Conservation (phyloP, 176 grass and related monocot species). For the Phoenix dactylifera region DNA sequence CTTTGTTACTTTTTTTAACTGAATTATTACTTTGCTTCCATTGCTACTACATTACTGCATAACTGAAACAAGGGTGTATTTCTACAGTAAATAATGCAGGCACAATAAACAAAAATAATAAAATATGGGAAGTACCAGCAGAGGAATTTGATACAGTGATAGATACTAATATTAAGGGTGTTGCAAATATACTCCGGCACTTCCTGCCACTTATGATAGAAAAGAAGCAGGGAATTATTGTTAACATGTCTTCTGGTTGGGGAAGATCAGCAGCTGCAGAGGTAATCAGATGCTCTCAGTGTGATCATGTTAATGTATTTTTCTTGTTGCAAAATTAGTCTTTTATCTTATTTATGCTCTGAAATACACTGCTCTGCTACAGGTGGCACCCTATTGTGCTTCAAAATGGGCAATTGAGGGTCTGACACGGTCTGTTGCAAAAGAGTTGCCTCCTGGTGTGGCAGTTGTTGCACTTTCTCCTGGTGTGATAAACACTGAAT, state of each 20-base stretch:
- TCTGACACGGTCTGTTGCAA: conserved; percentile 75
- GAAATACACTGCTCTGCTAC: conserved; percentile 6
- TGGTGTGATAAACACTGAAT: conserved; percentile 89
- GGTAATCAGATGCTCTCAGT: conserved; percentile 20
- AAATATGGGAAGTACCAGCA: conserved; percentile 76
- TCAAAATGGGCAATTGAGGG: conserved; percentile 98
- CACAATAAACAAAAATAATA: conserved; percentile 95
- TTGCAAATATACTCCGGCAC: conserved; percentile 77
- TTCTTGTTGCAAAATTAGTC: conserved; percentile 2
- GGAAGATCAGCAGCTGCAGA: conserved; percentile 87
- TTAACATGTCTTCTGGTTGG: conserved; percentile 96
- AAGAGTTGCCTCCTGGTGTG: conserved; percentile 80
- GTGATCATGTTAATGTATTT: not conserved
- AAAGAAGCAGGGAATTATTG: conserved; percentile 81
- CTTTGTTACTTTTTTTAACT: no score
- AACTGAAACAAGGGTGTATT: not conserved
- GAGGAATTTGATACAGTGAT: conserved; percentile 90
- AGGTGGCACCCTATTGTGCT: conserved; percentile 92
- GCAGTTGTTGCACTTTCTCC: conserved; percentile 87
- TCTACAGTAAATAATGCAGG: conserved; percentile 87
- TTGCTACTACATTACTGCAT: no score
- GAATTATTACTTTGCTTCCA: no score
- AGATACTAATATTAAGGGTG: conserved; percentile 95
- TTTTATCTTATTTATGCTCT: not conserved
- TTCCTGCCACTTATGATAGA: conserved; percentile 87